Evolutionary conservation across 2,329 filamentous ascomycete species (phyloP).

Genomic region (Apiospora rasikravindrae): DNA sequence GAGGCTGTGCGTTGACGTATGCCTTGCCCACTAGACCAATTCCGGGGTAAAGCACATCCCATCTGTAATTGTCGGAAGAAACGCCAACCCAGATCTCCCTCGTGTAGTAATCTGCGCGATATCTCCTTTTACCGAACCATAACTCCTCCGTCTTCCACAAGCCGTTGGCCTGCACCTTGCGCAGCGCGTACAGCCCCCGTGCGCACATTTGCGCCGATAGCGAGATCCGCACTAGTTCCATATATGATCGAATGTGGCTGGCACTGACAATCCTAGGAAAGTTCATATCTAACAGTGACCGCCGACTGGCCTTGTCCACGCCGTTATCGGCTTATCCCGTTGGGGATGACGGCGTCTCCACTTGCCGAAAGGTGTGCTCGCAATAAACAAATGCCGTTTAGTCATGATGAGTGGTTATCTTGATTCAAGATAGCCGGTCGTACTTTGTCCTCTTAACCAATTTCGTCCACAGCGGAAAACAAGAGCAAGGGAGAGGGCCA

Average conservation of each 20-base stretch:
- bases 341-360: conserved; percentile 10
- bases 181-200: neutral
- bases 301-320: neutral
- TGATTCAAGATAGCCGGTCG: neutral
- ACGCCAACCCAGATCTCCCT: neutral
- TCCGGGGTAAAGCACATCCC: neutral
- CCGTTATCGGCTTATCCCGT: conserved; percentile 12
- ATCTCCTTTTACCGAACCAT: neutral
- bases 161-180: neutral
- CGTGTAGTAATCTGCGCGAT: neutral
- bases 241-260: neutral
- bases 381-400: neutral
- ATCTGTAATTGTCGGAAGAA: neutral
- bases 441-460: neutral
- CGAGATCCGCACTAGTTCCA: neutral
- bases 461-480: neutral
- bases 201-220: neutral
- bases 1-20: conserved; percentile 15
- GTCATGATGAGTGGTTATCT: conserved; percentile 15
- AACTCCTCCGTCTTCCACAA: neutral
- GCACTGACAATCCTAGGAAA: neutral
- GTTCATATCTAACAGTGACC: neutral
- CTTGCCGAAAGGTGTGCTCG: neutral
- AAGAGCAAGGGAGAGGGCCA: neutral
- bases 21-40: conserved; percentile 1